Conservation (phyloP, 176 grass and related monocot species). For the Hsuehochloa calcarea region DNA sequence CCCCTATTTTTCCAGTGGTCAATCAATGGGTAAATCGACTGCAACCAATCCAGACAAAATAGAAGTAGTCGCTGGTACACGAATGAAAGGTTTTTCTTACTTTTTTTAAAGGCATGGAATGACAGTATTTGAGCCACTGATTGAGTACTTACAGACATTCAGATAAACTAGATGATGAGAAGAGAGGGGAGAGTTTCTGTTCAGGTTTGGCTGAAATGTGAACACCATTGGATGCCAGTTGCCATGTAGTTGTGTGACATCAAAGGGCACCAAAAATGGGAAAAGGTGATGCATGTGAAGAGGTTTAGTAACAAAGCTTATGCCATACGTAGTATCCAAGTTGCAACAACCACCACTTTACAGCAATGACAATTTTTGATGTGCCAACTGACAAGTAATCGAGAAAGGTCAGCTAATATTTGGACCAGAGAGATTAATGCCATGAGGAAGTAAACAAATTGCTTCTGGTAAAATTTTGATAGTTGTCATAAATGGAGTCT, state of each 20-base stretch:
- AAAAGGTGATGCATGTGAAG: neutral
- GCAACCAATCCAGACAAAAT: neutral
- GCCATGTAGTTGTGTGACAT: neutral
- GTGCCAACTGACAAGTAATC: slow-evolving; percentile 5
- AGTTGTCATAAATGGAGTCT: slow-evolving; percentile 21
- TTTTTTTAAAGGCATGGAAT: neutral
- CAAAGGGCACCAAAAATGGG: neutral
- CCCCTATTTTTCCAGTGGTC: neutral
- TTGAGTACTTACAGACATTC: neutral
- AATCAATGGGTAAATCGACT: neutral
- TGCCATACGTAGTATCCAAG: neutral
- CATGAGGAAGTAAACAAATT: neutral
- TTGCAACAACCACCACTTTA: neutral
- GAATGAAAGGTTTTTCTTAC: neutral
- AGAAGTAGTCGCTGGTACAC: neutral
- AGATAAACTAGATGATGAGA: neutral
- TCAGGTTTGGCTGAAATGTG: neutral
- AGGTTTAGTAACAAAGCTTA: neutral
- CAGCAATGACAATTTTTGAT: slow-evolving; percentile 21
- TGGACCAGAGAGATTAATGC: neutral
- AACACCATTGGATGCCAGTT: slow-evolving; percentile 4
- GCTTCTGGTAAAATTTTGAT: neutral
- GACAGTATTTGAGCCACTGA: neutral
- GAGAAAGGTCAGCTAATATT: slow-evolving; percentile 14
- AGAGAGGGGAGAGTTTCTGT: neutral